Base-by-base conservation (phyloP, 257 asterid species). In the Lantana camara region DNA sequence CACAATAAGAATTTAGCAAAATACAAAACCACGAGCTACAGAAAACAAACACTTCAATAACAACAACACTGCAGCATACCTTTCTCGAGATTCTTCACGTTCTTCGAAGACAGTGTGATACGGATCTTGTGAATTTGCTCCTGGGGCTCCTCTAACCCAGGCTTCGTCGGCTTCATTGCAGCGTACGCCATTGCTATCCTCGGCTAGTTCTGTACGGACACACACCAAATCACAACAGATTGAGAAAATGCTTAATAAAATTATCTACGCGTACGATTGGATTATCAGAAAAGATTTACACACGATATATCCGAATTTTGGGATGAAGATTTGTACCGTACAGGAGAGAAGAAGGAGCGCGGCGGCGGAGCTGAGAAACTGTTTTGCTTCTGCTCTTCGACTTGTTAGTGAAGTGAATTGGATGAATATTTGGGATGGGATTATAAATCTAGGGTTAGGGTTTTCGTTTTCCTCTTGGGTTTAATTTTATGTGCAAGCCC, bases 1-100 rank as follows among this genome's bases (percentile, higher is more conserved):
- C 22, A 4, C 7, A 45, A 4, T 16, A 45, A 16, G 23, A 9
- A n/a, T n/a, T n/a, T n/a, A n/a, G n/a, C n/a, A n/a, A 42, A 13
- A 42, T 1, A 58, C 30, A 37, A 27, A 20, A 29, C 7, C 35
- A 2, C 20, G 8, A 19, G 23, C 2, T 50, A 27, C 32, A 55
- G 35, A 19, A 41, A 38, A 12, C 4, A 22, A 12, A 29, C 44
- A 27, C 20, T 38, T 41, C 27, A 41, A 63, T 1, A 7, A 3
- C 40, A 7, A 0, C 2, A 34, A 15, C n/a, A 32, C 7, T 0
- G 4, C 0, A 9, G n/a, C 19, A 41, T 4, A 83, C 91, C 91
- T 77, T 84, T 84, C 64, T 84, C 91, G 32, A 84, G 81, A 70
- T 84, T 84, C 80, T 81, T 84, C 47, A 82, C 85, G 35, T 76